Evolutionary conservation across 257 asterid genomes (phyloP), one percentile per base, ranked within the genome.

Genomic region (Euphrasia confusa): DNA sequence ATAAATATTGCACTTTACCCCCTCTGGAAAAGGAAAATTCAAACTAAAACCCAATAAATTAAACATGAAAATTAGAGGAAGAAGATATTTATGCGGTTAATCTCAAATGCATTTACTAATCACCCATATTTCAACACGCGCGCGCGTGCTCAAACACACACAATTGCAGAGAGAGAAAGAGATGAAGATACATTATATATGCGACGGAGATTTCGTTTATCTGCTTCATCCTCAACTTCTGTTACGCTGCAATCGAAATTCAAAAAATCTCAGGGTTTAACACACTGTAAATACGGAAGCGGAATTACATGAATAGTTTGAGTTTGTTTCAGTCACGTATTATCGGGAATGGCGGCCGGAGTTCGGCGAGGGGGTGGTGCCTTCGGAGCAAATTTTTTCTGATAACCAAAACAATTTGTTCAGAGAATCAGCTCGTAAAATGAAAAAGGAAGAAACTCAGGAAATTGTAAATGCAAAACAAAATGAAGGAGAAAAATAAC

Each of bases 381-480:
- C 75, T 79, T 87, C 0, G 96, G 96, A 65, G 71, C 59, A 62
- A 74, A 87, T 66, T 39, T 83, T 44, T 73, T 70, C 94, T 87
- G 77, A 64, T 5, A 49, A 53, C 12, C 64, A 68, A 67, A 35
- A 26, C 32, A 60, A 47, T 21, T 21, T 21, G 24, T 21, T 21
- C 24, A 21, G 1, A 21, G 24, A 21, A 21, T 4, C 57, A n/a
- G 57, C 30, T 10, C 5, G 40, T 7, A 7, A 35, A 53, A 45
- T 15, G 15, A 15, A 17, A 49, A n/a, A 9, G 2, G 4, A 47
- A 11, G 39, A 30, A 21, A 30, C 17, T 57, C 61, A 39, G 47
- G 21, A 6, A 17, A 18, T 1, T n/a, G 9, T 17, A 50, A 42
- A 12, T 42, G 28, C 54, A 53, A 52, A 52, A 53, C 33, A 24